Evolutionary conservation across 192 early-diverging fungal species (phyloP).

Genomic region (Mortierella hygrophila): DNA sequence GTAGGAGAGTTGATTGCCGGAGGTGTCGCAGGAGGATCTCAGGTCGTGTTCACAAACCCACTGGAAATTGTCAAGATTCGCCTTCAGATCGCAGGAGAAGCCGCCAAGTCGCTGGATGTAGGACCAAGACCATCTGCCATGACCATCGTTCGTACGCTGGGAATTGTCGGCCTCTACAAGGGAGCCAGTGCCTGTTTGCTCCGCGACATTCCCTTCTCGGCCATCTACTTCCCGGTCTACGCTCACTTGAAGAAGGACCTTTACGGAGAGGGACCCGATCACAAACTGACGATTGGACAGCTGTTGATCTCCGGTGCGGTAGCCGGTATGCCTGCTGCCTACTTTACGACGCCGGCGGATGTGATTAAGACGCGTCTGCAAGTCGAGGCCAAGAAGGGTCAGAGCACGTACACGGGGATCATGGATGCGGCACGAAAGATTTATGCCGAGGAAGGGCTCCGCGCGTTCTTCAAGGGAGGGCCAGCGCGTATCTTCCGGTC

Average conservation of each 20-base stretch:
- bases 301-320: conserved; percentile 90
- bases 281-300: conserved; percentile 74
- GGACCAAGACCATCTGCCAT: conserved; percentile 78
- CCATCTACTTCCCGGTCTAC: conserved; percentile 97
- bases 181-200: conserved; percentile 94
- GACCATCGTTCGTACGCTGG: conserved; percentile 91
- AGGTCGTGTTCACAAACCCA: conserved; percentile 96
- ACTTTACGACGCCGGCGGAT: conserved; percentile 97
- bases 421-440: conserved; percentile 90
- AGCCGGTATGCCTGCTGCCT: conserved; percentile 97
- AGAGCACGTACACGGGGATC: conserved; percentile 89
- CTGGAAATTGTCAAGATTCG: conserved; percentile 99
- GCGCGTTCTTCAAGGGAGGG: conserved; percentile 98
- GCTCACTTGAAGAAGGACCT: conserved; percentile 95
- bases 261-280: conserved; percentile 84
- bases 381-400: conserved; percentile 90
- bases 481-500: conserved; percentile 90
- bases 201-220: conserved; percentile 96
- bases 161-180: conserved; percentile 94
- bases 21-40: conserved; percentile 85
- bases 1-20: conserved; percentile 89
- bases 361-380: conserved; percentile 98
- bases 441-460: conserved; percentile 89
- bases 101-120: conserved; percentile 63
- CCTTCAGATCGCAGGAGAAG: conserved; percentile 89